Base-by-base conservation (phyloP, 2,329 filamentous ascomycete genomes). In the Talaromyces funiculosus region DNA sequence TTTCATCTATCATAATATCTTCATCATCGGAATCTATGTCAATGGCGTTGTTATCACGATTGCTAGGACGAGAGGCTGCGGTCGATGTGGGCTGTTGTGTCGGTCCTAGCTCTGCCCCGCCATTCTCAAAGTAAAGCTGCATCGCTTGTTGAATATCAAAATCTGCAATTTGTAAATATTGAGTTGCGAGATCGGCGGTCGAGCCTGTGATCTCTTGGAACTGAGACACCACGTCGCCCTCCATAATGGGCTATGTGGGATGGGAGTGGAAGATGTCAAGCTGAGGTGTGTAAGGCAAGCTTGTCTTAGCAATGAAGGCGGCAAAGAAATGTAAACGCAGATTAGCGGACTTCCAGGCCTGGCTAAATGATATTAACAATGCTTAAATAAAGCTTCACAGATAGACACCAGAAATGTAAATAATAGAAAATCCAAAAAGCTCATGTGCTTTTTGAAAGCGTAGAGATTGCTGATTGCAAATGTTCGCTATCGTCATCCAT, bases 51-150 rank as follows among this genome's bases (percentile, higher is more conserved):
- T 87, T 83, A 67, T 84, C 75, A 40, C 81, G 81, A 24, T 75
- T 77, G 9, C 63, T 66, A 5, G 64, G 66, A 45, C 58, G 73
- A 62, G 63, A 66, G 61, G 67, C 69, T 66, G 57, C 68, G 53
- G 61, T 70, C 40, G 61, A 59, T 18, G 68, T 55, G 24, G 73
- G 67, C 10, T 75, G 64, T 42, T 75, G 65, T 75, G 75, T 61
- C 80, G 76, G 69, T 64, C 77, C 66, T 47, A 80, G 67, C 29
- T 78, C 72, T 31, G 74, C 78, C 53, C 93, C 92, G 45, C 89
- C 90, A 72, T 89, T 94, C 71, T 95, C 91, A 74, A 91, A 97
- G 78, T 87, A 99, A 12, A 97, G 86, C 70, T 90, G 86, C 68
- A 97, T 87, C 26, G 94, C 94, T 70, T 93, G 89, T 74, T 91